phyloP scores from a whole-genome alignment of 495 filamentous ascomycete species.

The Daldinia decipiens region DNA sequence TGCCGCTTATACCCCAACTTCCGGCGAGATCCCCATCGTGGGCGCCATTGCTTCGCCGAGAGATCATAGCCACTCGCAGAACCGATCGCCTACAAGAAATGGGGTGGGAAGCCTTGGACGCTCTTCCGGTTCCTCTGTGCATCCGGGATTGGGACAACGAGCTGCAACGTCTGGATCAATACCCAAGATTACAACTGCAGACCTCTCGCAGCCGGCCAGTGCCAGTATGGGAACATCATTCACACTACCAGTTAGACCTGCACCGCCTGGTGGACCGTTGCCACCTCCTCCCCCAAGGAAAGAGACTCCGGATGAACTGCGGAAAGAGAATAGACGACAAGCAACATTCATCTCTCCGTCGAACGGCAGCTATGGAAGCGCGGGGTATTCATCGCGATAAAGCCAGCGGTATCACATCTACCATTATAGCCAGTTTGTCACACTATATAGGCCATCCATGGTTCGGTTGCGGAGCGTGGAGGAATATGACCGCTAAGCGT shows the following conservation, averaged over 20 bases:
- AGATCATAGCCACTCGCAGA: constrained; percentile 53
- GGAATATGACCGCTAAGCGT: not conserved
- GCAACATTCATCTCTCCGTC: constrained; percentile 55
- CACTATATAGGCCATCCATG: not conserved
- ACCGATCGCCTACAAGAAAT: constrained; percentile 58
- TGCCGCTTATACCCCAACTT: constrained; percentile 65
- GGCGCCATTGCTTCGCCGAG: constrained; percentile 59
- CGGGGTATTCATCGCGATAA: constrained; percentile 43
- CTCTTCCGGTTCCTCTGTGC: constrained; percentile 55
- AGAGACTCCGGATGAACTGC: constrained; percentile 53
- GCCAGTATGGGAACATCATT: constrained; percentile 52
- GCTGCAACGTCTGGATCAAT: constrained; percentile 57
- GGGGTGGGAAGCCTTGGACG: constrained; percentile 53
- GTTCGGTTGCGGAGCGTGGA: constrained; percentile 4
- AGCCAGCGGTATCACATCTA: not conserved
- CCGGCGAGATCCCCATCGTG: constrained; percentile 73
- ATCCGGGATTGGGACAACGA: constrained; percentile 63
- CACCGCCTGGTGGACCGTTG: constrained; percentile 53
- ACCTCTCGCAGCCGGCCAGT: constrained; percentile 42
- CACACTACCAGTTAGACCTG: constrained; percentile 61
- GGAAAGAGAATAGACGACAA: constrained; percentile 52
- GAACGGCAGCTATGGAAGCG: constrained; percentile 47
- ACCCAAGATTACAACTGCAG: constrained; percentile 49
- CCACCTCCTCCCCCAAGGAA: constrained; percentile 60
- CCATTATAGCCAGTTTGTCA: not conserved